These are phyloP conservation scores for Salix suchowensis DNA, from an alignment of 345 rosid species.

Conservation along the genomic window DNA sequence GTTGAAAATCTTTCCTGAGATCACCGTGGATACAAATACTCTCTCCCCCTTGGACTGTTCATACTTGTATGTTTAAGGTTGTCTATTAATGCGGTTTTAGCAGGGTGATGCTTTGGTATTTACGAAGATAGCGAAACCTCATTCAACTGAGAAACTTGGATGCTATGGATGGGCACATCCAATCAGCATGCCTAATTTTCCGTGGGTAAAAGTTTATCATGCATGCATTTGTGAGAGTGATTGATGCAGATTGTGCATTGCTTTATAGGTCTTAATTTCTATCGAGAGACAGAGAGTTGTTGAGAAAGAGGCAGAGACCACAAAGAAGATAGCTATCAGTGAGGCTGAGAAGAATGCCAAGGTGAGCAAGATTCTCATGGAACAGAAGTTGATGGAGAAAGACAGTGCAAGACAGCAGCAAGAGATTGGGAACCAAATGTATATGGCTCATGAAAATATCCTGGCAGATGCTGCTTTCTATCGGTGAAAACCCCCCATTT, in stretches of 20 bases:
- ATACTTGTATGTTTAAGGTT: not conserved
- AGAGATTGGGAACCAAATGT: conserved; percentile 80
- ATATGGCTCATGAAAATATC: conserved; percentile 72
- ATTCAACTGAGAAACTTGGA: not conserved
- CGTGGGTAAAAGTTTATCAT: not conserved
- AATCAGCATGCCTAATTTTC: not conserved
- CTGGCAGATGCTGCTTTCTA: conserved; percentile 81
- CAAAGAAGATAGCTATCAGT: conserved; percentile 81
- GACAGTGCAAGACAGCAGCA: conserved; percentile 70
- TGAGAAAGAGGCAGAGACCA: conserved; percentile 90
- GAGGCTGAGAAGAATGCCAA: conserved; percentile 86
- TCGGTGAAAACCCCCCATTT: conserved; percentile 38
- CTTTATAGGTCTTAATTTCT: conserved; percentile 67
- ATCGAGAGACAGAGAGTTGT: conserved; percentile 76
- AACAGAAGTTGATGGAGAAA: conserved; percentile 82
- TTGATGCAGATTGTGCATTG: not conserved
- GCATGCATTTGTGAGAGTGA: not conserved
- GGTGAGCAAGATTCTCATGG: conserved; percentile 82
- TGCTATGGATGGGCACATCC: not conserved
- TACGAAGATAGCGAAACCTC: not conserved
- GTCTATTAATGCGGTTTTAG: not conserved
- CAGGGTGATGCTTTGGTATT: not conserved
- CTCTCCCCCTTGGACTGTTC: not conserved
- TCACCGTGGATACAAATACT: not conserved
- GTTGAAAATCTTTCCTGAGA: not conserved